Evolutionary conservation across 805 yeast species (phyloP), one percentile per base, ranked within the genome.

Genomic region (Wickerhamomyces chaumierensis): DNA sequence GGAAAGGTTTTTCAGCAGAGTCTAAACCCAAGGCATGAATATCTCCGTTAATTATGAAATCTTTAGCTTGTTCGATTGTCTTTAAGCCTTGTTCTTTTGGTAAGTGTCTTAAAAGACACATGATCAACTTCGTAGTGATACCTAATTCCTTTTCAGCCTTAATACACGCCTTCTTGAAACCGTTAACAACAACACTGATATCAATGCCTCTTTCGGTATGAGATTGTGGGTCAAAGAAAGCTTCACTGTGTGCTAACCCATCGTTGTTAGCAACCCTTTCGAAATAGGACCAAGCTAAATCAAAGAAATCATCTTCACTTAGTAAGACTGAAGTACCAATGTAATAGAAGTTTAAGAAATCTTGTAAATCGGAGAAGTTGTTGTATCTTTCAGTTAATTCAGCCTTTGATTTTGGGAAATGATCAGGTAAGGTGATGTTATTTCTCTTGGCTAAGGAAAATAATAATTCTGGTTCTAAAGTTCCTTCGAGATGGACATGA

Each of bases 191-290:
- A 3, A 64, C 57, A 9, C 75, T 81, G 33, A 81, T 61, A 13
- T 67, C 47, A 35, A 83, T 61, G 11, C 78, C 81, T 48, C 94
- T 67, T 39, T 74, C 77, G 21, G 81, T 68, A 51, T 83, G 94
- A 11, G 86, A 85, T 60, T 83, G 94, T 16, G 94, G 94, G 53
- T 83, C 94, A 48, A 80, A 83, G 56, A 83, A 83, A 1, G 77
- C 76, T 60, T 83, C 94, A 3, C 85, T 71, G 55, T 83, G 94
- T 25, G 57, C 58, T 38, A 80, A 63, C 15, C 83, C 82, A 51
- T 80, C 82, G 8, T 52, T 46, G 36, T 66, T 53, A 4, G 81
- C 83, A 8, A 31, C 33, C 47, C 69, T 75, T 35, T 53, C 54
- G 61, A 81, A 79, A 57, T 82, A 82, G 6, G 71, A 76, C 73